Evolutionary conservation across 805 yeast genomes (phyloP), one percentile per base, ranked within the genome.

Genomic region (Zygosaccharomyces kombuchaensis): DNA sequence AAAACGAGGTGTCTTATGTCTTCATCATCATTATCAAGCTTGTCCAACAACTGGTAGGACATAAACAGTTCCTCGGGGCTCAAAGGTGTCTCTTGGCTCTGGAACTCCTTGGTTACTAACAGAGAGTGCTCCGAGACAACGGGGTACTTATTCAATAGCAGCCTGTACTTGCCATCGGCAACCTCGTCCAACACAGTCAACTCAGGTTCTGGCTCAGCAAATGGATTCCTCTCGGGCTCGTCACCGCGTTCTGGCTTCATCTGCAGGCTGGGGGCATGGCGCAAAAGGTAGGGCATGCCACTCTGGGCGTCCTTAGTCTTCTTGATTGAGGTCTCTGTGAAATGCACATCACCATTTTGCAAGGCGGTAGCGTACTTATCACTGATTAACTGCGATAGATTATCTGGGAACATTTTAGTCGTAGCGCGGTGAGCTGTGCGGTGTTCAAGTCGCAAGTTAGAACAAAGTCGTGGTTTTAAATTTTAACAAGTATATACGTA

Each of bases 91-190:
- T 75, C 75, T 65, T 91, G 98, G 1, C 83, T 71, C 52, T 78
- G 77, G 65, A 82, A 86, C 43, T 79, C 75, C 50, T 79, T 84
- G 1, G 98, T 88, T 7, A 90, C 81, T 44, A 89, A 58, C 68
- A 93, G 70, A 45, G 87, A 76, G 63, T 91, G 99, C 56, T 81
- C 77, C 36, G 86, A 80, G 4, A 84, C 77, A 31, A 90, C 82
- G 8, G 97, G 95, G 65, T 77, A 93, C 65, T 91, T 93, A 72
- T 91, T 91, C 54, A 88, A 75, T 5, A 91, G 78, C 27, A 91
- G 65, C 52, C 80, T 72, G 58, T 83, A 78, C 23, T 77, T 68
- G 12, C 65, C 65, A 3, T 70, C 72, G 14, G 51, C 57, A 9
- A 78, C 77, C 47, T 76, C 73, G 37, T 73, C 73, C 21, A 78